Base-by-base conservation (phyloP, 805 yeast genomes). In the Pichia scutulata region DNA sequence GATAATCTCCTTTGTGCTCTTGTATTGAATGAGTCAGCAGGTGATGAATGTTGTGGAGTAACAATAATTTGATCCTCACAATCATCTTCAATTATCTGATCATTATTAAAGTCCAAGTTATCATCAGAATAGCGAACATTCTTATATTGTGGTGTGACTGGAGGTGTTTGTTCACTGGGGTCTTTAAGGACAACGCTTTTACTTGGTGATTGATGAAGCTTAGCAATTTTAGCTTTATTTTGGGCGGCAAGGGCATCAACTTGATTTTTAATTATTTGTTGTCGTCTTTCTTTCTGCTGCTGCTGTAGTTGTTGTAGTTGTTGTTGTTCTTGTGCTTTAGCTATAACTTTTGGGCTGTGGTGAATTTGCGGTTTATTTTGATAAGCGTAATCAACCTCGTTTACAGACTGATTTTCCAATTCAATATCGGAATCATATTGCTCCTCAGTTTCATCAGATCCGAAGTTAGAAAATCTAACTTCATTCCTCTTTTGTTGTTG, bases 1-100 rank as follows among this genome's bases (percentile, higher is more conserved):
- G 55, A 52, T 24, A 54, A 30, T 28, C 57, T 44, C 12, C 50
- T 54, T 7, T 41, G 47, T 10, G 51, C 48, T n/a, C 33, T 49
- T 14, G 25, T 24, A 2, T 36, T 42, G 10, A 43, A 40, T 4
- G 47, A 47, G n/a, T 40, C 52, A 14, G 43, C 12, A 7, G 41
- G 36, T 16, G 47, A 37, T 23, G 23, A 14, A 24, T 46, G 51
- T 24, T 43, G 52, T 4, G 51, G 39, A 14, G 44, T 48, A 33
- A 46, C 41, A 18, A 36, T 40, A 7, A 42, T 43, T 10, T 33
- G 39, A 12, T 36, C 49, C 1, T n/a, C 33, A 13, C 50, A 57
- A 13, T 51, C 47, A 10, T 41, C 47, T 9, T 48, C 49, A n/a
- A 18, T 37, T 7, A 40, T 10, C 19, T 41, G 44, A 26, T 41